Evolutionary conservation across 331 rosid genomes (phyloP), one percentile per base, ranked within the genome.

Genomic region (Acacia concinna): DNA sequence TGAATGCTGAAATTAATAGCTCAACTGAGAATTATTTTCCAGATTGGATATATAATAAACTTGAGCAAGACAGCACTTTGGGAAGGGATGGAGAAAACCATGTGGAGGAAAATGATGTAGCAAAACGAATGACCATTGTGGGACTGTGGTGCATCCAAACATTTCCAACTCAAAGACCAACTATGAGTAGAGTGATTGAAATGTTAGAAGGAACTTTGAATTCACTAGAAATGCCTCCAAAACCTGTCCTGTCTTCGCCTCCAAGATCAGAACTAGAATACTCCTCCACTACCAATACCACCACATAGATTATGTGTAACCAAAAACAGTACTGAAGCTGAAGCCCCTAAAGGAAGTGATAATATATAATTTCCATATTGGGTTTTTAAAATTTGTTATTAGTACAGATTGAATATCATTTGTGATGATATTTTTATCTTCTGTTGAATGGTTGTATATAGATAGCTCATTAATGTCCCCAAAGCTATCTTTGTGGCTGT

Each of bases 141-240:
- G 89, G 86, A 0, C 28, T 86, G 35, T 89, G 90, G 89, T 85
- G 92, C 84, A 84, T 85, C 32, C 92, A 85, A 65, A 56, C 86
- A 3, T 23, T 73, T 46, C 88, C 89, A 35, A 23, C 64, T 21
- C 81, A 86, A 23, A 81, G 86, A 37, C 93, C 93, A 4, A 35
- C 85, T 10, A 81, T 83, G 28, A 79, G 74, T 44, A 74, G 38
- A 74, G 92, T 89, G 57, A 68, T 89, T 27, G 89, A 85, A 0
- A 85, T 89, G 90, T 75, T 89, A 43, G 84, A 87, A 74, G 85
- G 84, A 23, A 85, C 28, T 46, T 17, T 76, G n/a, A 73, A 74
- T 25, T 85, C 85, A 11, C 12, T 85, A 30, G 66, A 77, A 56
- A 70, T 79, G 28, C 88, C 90, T 38, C 90, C 90, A 71, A 88